Evolutionary conservation across 2,329 filamentous ascomycete species (phyloP), one percentile per base, ranked within the genome.

Genomic region (Fusarium zealandicum): DNA sequence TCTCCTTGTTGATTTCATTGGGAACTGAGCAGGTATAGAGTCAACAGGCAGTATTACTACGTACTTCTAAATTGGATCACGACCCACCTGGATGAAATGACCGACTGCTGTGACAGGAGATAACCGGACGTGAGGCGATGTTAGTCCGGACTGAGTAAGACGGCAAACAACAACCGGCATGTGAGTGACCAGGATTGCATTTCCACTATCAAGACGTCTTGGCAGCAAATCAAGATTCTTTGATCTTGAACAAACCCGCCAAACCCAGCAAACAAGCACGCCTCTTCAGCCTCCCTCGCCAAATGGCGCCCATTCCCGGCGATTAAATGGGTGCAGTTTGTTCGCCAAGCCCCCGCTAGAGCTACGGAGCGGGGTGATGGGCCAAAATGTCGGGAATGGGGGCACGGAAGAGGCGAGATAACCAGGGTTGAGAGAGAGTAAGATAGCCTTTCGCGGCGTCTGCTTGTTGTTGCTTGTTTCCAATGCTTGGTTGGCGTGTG

Each of bases 401-500:
- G 33, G 5, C 3, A 41, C 5, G 27, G 14, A 12, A 4, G 22
- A 27, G 16, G n/a, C 3, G 37, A 22, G 16, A 18, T n/a, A 6
- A 43, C 18, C n/a, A 35, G 37, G 22, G 12, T n/a, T 22, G 12
- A 16, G n/a, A 12, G 16, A 18, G 18, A 27, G 30, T 22, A 3
- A 20, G 18, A 54, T 36, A 31, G 44, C 28, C 44, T 54, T 38
- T 51, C 28, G 45, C 43, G 40, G 44, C 37, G 28, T 33, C 20
- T 36, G 35, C 32, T 32, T 32, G 13, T 32, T 31, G 25, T 39
- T 39, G 28, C 14, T 38, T 38, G 33, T n/a, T 25, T 28, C 9
- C 5, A 18, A 5, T 12, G 17, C 32, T 39, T 31, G 28, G 20
- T 32, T 58, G 42, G 18, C n/a, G 4, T 22, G 41, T 4, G 41